Base-by-base conservation (phyloP, 2,329 filamentous ascomycete species). In the Elsinoe ampelina region DNA sequence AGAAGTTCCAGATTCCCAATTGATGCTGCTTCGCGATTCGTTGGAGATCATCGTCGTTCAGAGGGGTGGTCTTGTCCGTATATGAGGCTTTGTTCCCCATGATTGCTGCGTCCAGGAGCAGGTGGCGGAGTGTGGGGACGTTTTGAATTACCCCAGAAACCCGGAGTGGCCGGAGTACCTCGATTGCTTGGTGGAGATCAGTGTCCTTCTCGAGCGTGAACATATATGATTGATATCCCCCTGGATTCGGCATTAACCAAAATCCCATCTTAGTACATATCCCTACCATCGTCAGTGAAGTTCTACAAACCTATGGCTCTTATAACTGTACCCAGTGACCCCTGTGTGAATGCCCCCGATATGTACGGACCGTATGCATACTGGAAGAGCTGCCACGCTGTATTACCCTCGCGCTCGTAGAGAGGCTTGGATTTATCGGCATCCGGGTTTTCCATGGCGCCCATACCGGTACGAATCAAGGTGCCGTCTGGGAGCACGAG, bases 1-100 rank as follows among this genome's bases (percentile, higher is more conserved):
- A 79, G 65, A 78, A 78, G 54, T 75, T 73, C 76, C 77, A 79
- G 1, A 73, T 65, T n/a, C 74, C 74, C 0, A 77, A 66, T 32
- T 70, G 67, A 4, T 76, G 68, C 47, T 70, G 66, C 22, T 64
- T 61, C 2, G 73, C 72, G 5, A 77, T 73, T 1, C 57, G 63
- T 35, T 76, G 72, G 2, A 76, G 59, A 38, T 73, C 72, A 1
- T 62, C 66, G 26, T 76, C 72, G 1, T 59, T 67, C 1, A 77
- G 61, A 0, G 71, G 70, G 11, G 65, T 66, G n/a, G 65, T 60
- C 1, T 60, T 62, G 11, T 65, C 63, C 13, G 42, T 54, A 34
- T 52, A 57, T 34, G 54, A 47, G 8, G 42, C 47, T 30, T 47
- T 57, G 12, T 45, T 32, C 11, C 54, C 58, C 58, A 57, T 43